A percentile compares a stretch with the other conserved stretches of the same genome.
These are phyloP conservation scores for Plantago coronopus DNA, from an alignment of 305 asterid genomes.

Conservation along the genomic window DNA sequence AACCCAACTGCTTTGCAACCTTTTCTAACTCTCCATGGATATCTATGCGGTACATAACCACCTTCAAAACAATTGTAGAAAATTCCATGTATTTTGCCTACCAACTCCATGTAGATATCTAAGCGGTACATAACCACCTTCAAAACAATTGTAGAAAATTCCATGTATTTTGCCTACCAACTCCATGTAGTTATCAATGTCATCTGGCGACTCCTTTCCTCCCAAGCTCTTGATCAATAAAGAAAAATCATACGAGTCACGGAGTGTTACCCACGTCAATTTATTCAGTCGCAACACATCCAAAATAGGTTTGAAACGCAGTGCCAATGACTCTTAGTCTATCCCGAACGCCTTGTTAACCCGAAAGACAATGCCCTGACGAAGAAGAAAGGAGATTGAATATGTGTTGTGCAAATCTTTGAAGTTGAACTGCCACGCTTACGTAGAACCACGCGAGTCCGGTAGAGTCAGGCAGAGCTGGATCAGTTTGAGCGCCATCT, in stretches of 20 bases:
- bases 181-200: constrained; percentile 4
- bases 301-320: too few relatives aligned
- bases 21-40: constrained; percentile 27
- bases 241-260: constrained; percentile 30
- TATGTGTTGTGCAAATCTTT: too few relatives aligned
- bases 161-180: constrained; percentile 21
- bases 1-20: constrained; percentile 23
- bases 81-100: constrained; percentile 21
- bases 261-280: constrained; percentile 30
- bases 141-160: constrained; percentile 20
- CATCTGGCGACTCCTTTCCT: constrained; percentile 15
- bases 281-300: too few relatives aligned
- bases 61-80: constrained; percentile 24
- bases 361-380: too few relatives aligned
- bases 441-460: too few relatives aligned
- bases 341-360: too few relatives aligned
- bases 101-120: constrained; percentile 12
- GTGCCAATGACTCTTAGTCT: too few relatives aligned
- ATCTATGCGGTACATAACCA: constrained; percentile 15
- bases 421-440: too few relatives aligned
- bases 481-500: too few relatives aligned
- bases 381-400: too few relatives aligned
- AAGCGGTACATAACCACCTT: too few relatives aligned
- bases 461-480: too few relatives aligned
- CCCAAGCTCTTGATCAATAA: constrained; percentile 26